These are phyloP conservation scores for Funneliformis caledonium DNA, from an alignment of 371 early-diverging fungal genomes.

Conservation along the genomic window DNA sequence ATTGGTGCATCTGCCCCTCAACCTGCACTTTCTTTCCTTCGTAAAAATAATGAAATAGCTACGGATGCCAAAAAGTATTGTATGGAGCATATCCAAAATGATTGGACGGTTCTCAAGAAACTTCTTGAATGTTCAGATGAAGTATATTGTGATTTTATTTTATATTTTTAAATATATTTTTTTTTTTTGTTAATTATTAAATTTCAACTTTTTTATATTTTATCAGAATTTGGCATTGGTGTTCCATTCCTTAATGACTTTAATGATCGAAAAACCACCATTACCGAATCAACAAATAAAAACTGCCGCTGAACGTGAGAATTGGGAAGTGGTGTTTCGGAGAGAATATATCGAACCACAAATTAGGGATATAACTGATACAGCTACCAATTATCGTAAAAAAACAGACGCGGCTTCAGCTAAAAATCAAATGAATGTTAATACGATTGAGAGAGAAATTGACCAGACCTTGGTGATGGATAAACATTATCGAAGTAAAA, in stretches of 20 bases:
- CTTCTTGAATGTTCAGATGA: conserved; percentile 37
- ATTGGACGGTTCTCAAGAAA: conserved; percentile 34
- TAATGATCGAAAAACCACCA: background rate
- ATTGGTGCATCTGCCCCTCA: conserved; percentile 9
- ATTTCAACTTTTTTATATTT: too few relatives aligned
- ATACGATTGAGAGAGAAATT: conserved; percentile 34
- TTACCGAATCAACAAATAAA: background rate
- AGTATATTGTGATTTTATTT: too few relatives aligned
- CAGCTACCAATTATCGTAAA: conserved; percentile 17
- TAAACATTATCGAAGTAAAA: conserved; percentile 7
- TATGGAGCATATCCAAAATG: conserved; percentile 31
- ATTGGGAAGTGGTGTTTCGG: conserved; percentile 26
- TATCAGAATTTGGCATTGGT: conserved; percentile 11
- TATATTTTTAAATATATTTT: too few relatives aligned
- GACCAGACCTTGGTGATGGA: conserved; percentile 36
- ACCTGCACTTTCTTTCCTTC: background rate
- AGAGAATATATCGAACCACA: conserved; percentile 5
- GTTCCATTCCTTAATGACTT: conserved; percentile 16
- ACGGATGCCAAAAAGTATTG: conserved; percentile 23
- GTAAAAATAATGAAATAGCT: background rate
- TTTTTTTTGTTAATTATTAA: too few relatives aligned
- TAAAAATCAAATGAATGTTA: background rate
- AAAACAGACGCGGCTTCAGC: background rate
- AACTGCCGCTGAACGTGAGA: background rate
- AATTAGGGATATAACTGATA: conserved; percentile 7